Evolutionary conservation across 768 basidiomycete species (phyloP).

Genomic region (Trametes meyenii): DNA sequence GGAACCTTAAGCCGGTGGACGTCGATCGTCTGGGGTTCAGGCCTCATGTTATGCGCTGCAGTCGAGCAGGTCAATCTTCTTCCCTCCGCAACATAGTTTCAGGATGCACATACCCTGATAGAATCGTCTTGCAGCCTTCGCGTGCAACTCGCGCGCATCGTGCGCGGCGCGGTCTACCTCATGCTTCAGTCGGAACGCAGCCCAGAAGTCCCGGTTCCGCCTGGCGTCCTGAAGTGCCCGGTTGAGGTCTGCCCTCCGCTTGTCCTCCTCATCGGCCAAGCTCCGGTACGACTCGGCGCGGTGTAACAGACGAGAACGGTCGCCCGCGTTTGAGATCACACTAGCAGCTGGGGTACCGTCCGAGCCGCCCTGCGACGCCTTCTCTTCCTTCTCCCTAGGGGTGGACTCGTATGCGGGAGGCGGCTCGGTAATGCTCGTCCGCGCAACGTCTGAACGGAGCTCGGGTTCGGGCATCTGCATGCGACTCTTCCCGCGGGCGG

Average conservation of each 20-base stretch:
- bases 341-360: constrained; percentile 23
- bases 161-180: constrained; percentile 35
- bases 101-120: constrained; percentile 33
- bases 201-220: constrained; percentile 26
- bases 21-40: constrained; percentile 36
- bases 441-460: constrained; percentile 21
- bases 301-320: constrained; percentile 25
- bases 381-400: background rate
- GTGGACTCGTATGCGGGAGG: constrained; percentile 20
- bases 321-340: constrained; percentile 29
- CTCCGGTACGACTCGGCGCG: constrained; percentile 35
- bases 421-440: constrained; percentile 9
- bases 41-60: constrained; percentile 36
- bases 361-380: background rate
- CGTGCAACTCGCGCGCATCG: constrained; percentile 33
- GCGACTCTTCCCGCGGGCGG: constrained; percentile 20
- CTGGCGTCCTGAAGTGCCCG: constrained; percentile 30
- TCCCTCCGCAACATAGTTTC: background rate
- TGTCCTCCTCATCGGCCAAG: constrained; percentile 33
- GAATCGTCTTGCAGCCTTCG: constrained; percentile 38
- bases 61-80: background rate
- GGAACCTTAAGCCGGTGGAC: constrained; percentile 38
- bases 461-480: constrained; percentile 25
- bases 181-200: constrained; percentile 34
- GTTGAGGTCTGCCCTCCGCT: constrained; percentile 28